phyloP scores from a whole-genome alignment of 768 basidiomycete genomes.

The Grammothele lineata region DNA sequence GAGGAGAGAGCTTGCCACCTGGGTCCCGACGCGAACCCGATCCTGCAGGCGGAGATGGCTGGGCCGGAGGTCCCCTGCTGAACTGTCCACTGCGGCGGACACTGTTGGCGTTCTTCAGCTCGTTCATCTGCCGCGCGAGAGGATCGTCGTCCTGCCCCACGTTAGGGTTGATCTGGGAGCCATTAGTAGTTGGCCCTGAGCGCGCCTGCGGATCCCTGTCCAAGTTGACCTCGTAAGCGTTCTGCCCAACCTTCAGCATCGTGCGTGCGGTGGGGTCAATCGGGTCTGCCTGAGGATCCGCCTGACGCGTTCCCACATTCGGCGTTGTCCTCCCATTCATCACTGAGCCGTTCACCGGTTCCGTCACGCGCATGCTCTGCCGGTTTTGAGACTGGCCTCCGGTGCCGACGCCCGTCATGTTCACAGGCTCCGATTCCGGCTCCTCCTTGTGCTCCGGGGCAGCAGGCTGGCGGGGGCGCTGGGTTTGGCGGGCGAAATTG shows the following conservation, averaged over 20 bases:
- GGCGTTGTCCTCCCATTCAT: conserved; percentile 9
- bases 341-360: conserved; percentile 11
- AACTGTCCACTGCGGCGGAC: conserved; percentile 37
- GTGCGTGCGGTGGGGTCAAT: conserved; percentile 58
- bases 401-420: conserved; percentile 71
- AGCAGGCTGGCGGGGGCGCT: conserved; percentile 28
- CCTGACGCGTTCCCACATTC: conserved; percentile 8
- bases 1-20: conserved; percentile 33
- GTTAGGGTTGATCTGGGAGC: background rate
- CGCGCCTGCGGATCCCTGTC: conserved; percentile 23
- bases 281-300: conserved; percentile 51
- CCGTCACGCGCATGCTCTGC: conserved; percentile 17
- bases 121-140: conserved; percentile 60
- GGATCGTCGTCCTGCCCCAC: conserved; percentile 51
- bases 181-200: conserved; percentile 6
- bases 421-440: conserved; percentile 38
- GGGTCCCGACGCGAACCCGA: conserved; percentile 12
- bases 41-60: conserved; percentile 14
- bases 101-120: conserved; percentile 38
- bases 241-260: conserved; percentile 66
- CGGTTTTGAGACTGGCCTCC: conserved; percentile 35
- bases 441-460: conserved; percentile 34
- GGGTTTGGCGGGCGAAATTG: conserved; percentile 43
- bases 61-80: conserved; percentile 6
- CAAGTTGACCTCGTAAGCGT: conserved; percentile 46